Base-by-base conservation (phyloP, 495 filamentous ascomycete species). In the Pseudoneurospora amorphoporcata region DNA sequence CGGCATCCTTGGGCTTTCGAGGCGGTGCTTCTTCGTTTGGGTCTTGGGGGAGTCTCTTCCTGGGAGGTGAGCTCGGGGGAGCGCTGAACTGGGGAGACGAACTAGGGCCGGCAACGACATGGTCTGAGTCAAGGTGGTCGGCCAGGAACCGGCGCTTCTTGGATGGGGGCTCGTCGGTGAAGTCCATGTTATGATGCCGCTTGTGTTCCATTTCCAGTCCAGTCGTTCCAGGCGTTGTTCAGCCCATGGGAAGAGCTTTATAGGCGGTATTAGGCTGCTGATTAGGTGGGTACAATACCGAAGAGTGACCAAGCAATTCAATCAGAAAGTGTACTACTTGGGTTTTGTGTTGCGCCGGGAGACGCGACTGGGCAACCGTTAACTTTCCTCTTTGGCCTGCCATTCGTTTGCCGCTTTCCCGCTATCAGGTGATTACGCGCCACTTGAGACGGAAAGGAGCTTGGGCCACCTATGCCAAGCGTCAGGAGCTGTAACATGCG, bases 141-240 rank as follows among this genome's bases (percentile, higher is more conserved):
- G 84, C 83, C 77, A 96, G 94, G 81, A 96, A 96, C 37, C 94
- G 90, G 71, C 90, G 86, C 81, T 90, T 94, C 84, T 97, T 97
- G 45, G 81, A 81, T 4, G 93, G 93, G 29, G 89, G 87, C 65
- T 90, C 88, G 70, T 88, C 84, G 72, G 83, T 77, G 73, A 83
- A 83, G 74, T 82, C 86, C 90, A 92, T 92, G 3, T 39, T 81
- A 73, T 73, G 68, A 42, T 7, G 7, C n/a, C 42, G 17, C 32
- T 29, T 37, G 70, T 70, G 58, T 32, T 17, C n/a, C n/a, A n/a
- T n/a, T n/a, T n/a, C n/a, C n/a, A n/a, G n/a, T 71, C 7, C 69
- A 14, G n/a, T 41, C 71, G 29, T 65, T 14, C 3, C 35, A 58
- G 75, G 68, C 68, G 73, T 72, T 32, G 65, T 68, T 69, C 42